Evolutionary conservation across 768 basidiomycete genomes (phyloP).

Genomic region (Boletales sp.): DNA sequence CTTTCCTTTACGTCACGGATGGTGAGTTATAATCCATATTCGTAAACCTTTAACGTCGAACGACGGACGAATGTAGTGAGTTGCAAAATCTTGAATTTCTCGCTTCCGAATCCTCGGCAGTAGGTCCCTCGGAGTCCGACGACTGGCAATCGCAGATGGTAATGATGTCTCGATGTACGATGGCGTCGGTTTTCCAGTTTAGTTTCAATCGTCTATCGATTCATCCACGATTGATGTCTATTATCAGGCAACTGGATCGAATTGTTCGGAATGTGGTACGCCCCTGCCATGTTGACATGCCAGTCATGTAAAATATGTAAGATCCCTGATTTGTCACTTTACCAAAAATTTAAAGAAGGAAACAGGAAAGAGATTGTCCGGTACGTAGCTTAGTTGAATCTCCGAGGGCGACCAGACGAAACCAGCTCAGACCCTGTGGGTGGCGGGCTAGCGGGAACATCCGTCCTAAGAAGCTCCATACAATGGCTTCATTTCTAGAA

Average conservation of each 20-base stretch:
- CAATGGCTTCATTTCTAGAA: not conserved
- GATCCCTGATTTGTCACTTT: too few relatives aligned
- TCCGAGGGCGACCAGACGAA: not conserved
- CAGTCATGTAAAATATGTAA: too few relatives aligned
- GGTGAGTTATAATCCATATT: not conserved
- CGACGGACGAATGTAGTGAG: not conserved
- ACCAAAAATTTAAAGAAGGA: not conserved
- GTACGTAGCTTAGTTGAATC: not conserved
- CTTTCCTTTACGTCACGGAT: not conserved
- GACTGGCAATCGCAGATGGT: not conserved
- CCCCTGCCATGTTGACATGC: not conserved
- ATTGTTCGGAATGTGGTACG: not conserved
- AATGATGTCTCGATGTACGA: not conserved
- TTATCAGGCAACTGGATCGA: not conserved
- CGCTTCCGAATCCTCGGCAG: not conserved
- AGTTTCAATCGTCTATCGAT: not conserved
- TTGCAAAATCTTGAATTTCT: not conserved
- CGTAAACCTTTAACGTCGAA: not conserved
- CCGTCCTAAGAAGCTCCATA: not conserved
- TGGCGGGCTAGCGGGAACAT: not conserved
- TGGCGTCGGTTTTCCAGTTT: not conserved
- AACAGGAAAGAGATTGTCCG: not conserved
- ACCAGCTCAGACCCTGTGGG: not conserved
- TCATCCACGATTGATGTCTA: not conserved
- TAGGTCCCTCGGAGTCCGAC: not conserved